These are phyloP conservation scores for Chaetomium sp. DNA, from an alignment of 2,329 filamentous ascomycete species.

Conservation along the genomic window DNA sequence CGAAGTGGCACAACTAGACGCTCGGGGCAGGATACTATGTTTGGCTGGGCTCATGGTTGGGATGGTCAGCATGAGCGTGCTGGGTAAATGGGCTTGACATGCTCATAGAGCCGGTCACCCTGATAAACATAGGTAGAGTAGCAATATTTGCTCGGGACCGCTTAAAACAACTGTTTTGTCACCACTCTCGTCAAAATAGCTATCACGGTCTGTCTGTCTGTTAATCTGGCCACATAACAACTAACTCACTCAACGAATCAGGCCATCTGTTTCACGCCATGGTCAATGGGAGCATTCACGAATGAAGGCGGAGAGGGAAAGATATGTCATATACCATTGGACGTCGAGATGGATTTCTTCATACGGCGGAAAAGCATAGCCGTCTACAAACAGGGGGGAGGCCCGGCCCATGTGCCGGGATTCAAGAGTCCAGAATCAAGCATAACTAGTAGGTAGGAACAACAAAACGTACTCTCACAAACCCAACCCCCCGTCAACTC, in stretches of 20 bases:
- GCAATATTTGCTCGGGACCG: background rate
- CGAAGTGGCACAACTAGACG: slow-evolving; percentile 50
- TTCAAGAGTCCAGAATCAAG: too few species aligned
- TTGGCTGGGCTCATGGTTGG: slow-evolving; percentile 60
- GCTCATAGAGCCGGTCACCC: too few species aligned
- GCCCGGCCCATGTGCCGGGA: too few species aligned
- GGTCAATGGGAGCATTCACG: too few species aligned
- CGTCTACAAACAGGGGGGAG: too few species aligned
- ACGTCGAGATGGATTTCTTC: too few species aligned
- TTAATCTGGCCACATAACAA: background rate
- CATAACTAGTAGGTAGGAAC: too few species aligned
- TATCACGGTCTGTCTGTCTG: too few species aligned
- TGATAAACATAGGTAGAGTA: background rate
- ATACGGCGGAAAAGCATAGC: too few species aligned
- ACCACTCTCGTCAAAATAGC: background rate
- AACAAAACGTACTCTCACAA: background rate
- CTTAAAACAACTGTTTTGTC: background rate
- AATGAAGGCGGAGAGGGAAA: too few species aligned
- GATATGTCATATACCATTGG: too few species aligned
- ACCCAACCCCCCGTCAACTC: too few species aligned
- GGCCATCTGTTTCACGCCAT: background rate
- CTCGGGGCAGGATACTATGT: slow-evolving; percentile 53
- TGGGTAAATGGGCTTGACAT: slow-evolving; percentile 70
- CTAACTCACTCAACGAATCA: background rate
- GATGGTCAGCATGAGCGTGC: slow-evolving; percentile 68